phyloP scores from a whole-genome alignment of 148 eudicot genomes.

The Drosera capensis region DNA sequence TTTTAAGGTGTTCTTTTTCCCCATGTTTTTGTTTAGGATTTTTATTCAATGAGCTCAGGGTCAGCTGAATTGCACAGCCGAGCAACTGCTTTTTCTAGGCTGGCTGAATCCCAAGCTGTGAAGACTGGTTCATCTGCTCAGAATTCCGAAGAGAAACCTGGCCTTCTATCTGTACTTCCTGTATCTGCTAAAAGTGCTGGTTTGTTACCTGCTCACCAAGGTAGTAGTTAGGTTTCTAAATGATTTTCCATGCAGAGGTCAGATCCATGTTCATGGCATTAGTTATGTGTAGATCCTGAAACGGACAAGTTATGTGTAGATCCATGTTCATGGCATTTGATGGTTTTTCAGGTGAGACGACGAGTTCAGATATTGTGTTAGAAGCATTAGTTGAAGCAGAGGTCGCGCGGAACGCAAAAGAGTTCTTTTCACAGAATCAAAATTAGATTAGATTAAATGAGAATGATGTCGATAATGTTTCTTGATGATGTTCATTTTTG shows the following conservation, averaged over 20 bases:
- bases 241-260: not conserved
- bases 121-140: slow-evolving; percentile 9
- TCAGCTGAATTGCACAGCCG: slow-evolving; percentile 49
- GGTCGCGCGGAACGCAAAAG: slow-evolving; percentile 88
- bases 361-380: slow-evolving; percentile 73
- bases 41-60: slow-evolving; percentile 16
- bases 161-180: slow-evolving; percentile 62
- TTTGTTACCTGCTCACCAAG: slow-evolving; percentile 52
- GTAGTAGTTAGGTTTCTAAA: slow-evolving; percentile 13
- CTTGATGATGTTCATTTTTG: too few relatives aligned
- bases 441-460: slow-evolving; percentile 33
- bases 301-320: not conserved
- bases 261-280: too few relatives aligned
- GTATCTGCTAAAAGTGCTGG: slow-evolving; percentile 89
- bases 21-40: slow-evolving; percentile 12
- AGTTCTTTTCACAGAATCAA: slow-evolving; percentile 57
- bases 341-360: slow-evolving; percentile 41
- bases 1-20: too few relatives aligned
- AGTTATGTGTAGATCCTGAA: too few relatives aligned
- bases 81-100: slow-evolving; percentile 54
- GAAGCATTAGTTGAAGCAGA: slow-evolving; percentile 89
- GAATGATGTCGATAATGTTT: too few relatives aligned
- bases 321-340: not conserved
- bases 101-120: slow-evolving; percentile 47
- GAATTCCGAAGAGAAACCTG: slow-evolving; percentile 50